phyloP scores from a whole-genome alignment of 1,284 basidiomycete genomes.

The Kalmanozyma brasiliensis region DNA sequence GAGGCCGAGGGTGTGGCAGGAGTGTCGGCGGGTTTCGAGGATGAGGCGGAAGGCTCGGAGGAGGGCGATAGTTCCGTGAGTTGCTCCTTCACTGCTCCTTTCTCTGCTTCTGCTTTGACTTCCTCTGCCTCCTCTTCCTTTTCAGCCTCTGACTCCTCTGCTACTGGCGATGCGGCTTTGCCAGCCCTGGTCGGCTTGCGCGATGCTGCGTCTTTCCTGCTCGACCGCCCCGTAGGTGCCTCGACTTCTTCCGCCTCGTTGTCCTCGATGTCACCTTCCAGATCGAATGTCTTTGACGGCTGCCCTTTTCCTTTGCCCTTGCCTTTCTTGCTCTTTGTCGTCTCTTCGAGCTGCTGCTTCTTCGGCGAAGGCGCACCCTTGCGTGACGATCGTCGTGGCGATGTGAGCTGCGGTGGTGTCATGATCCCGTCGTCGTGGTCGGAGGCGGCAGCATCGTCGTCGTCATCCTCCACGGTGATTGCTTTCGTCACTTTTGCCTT shows the following conservation, averaged over 20 bases:
- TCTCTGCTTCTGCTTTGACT: slow-evolving; percentile 4
- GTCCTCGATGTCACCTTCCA: slow-evolving; percentile 1
- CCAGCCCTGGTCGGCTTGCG: not conserved
- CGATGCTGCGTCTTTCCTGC: slow-evolving; percentile 1
- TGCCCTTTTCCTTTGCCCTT: slow-evolving; percentile 15
- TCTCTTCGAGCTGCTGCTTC: slow-evolving; percentile 13
- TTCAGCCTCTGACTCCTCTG: too few species aligned
- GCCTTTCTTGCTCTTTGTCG: slow-evolving; percentile 4
- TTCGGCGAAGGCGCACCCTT: slow-evolving; percentile 27
- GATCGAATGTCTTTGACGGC: slow-evolving; percentile 20
- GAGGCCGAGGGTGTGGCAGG: not conserved
- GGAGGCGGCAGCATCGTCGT: not conserved
- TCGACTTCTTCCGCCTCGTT: slow-evolving; percentile 1
- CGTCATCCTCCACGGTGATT: slow-evolving; percentile 1
- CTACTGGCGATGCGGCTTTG: slow-evolving; percentile 6
- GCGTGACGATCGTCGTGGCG: slow-evolving; percentile 19
- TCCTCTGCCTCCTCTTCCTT: slow-evolving; percentile 5
- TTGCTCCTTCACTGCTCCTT: too few species aligned
- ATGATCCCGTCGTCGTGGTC: slow-evolving; percentile 18
- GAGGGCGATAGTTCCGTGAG: not conserved
- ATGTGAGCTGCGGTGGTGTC: slow-evolving; percentile 22
- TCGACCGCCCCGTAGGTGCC: not conserved
- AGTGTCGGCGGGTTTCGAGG: not conserved
- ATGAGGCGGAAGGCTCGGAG: not conserved
- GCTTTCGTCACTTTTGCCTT: slow-evolving; percentile 4